Conservation (phyloP, 306 rosid species). For the Boehmeria nivea region DNA sequence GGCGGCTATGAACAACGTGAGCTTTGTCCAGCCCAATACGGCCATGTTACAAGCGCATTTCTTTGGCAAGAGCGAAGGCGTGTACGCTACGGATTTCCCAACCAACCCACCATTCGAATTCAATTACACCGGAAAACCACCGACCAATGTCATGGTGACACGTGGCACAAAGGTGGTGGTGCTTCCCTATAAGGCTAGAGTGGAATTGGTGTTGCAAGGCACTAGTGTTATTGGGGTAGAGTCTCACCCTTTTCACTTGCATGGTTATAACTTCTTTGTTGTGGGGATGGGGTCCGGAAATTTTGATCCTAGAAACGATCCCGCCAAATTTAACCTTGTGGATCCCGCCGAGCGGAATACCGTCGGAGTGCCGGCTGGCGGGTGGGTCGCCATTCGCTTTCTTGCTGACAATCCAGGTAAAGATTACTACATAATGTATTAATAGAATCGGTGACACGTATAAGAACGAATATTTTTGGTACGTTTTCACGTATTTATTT, state of each 20-base stretch:
- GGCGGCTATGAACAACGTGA: constrained; percentile 55
- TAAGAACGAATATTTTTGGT: no score
- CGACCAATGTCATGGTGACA: constrained; percentile 48
- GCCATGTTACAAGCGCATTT: constrained; percentile 55
- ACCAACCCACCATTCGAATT: constrained; percentile 32
- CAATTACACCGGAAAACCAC: constrained; percentile 50
- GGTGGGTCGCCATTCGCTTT: constrained; percentile 61
- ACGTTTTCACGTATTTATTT: no score
- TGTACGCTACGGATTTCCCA: constrained; percentile 40
- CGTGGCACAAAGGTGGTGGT: constrained; percentile 53
- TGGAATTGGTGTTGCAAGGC: constrained; percentile 50
- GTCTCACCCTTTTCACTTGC: constrained; percentile 60
- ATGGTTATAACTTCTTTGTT: constrained; percentile 62
- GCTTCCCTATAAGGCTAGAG: constrained; percentile 52
- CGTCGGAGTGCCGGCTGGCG: constrained; percentile 54
- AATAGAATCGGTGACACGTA: no score
- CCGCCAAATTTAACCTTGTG: constrained; percentile 42
- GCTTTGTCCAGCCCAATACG: constrained; percentile 41
- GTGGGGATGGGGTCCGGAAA: constrained; percentile 69
- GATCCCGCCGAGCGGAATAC: constrained; percentile 59
- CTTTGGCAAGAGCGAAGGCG: constrained; percentile 32
- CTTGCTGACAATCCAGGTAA: constrained; percentile 69
- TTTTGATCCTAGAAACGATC: constrained; percentile 47
- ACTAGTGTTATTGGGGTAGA: constrained; percentile 58
- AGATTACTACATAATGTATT: no score